A percentile compares a stretch with the other conserved stretches of the same genome.
These are phyloP conservation scores for Ceratocystis diversiconidia DNA, from an alignment of 2,329 filamentous ascomycete genomes.

Conservation along the genomic window DNA sequence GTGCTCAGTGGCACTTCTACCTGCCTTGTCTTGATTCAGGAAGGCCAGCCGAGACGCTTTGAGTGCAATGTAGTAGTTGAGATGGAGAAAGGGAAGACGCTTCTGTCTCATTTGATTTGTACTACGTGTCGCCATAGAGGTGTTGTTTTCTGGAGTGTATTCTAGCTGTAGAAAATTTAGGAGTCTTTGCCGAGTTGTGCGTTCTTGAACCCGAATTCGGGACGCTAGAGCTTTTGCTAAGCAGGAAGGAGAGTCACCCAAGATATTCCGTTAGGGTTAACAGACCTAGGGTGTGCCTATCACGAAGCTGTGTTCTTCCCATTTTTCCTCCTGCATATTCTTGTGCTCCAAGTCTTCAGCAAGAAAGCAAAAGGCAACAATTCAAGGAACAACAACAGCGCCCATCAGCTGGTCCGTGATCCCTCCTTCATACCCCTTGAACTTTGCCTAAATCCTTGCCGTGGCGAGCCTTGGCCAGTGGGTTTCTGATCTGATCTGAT, in stretches of 20 bases:
- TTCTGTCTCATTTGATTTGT: not conserved
- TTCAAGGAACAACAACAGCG: no score
- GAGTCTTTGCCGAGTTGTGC: no score
- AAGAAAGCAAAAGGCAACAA: not conserved
- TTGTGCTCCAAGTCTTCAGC: not conserved
- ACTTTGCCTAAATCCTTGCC: not conserved
- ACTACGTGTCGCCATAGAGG: not conserved
- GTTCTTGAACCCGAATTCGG: no score
- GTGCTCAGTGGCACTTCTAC: not conserved
- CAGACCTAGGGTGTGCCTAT: no score
- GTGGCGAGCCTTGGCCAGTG: not conserved
- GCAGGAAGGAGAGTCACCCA: no score
- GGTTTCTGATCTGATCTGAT: constrained; percentile 3
- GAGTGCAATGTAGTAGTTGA: not conserved
- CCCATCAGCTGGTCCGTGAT: not conserved
- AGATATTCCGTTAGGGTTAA: no score
- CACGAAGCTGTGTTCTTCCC: no score
- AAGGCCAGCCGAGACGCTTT: not conserved
- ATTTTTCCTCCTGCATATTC: no score
- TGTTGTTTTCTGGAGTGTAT: not conserved
- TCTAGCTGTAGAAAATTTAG: no score
- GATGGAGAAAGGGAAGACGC: not conserved
- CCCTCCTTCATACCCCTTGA: not conserved
- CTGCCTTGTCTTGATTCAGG: not conserved
- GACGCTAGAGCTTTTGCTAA: no score